These are phyloP conservation scores for Phytopythium boreale DNA, from an alignment of 352 stramenopile genomes.

Conservation along the genomic window DNA sequence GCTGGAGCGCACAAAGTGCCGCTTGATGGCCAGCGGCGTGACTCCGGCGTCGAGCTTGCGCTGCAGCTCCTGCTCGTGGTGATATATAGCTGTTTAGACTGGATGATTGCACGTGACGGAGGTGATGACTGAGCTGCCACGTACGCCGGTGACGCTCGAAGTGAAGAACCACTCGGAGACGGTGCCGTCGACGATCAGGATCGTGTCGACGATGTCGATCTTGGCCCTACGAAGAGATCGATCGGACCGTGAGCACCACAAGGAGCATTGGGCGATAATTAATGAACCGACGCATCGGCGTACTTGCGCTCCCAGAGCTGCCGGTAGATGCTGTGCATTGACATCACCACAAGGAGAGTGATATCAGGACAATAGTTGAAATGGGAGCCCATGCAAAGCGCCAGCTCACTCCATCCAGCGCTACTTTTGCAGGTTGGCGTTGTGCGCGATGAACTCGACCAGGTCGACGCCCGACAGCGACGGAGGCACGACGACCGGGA, in stretches of 20 bases:
- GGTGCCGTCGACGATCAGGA: conserved; percentile 43
- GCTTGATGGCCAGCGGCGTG: conserved; percentile 42
- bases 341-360: not conserved
- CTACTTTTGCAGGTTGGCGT: conserved; percentile 38
- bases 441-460: conserved; percentile 47
- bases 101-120: no score
- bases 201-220: conserved; percentile 56
- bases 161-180: conserved; percentile 61
- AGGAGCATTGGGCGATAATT: not conserved
- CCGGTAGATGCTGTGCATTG: conserved; percentile 36
- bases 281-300: not conserved
- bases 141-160: conserved; percentile 45
- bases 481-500: not conserved
- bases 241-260: not conserved
- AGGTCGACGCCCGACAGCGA: conserved; percentile 40
- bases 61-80: conserved; percentile 38
- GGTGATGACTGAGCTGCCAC: conserved; percentile 3
- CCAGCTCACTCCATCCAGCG: conserved; percentile 52
- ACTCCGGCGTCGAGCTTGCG: conserved; percentile 35
- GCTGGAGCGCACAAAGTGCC: conserved; percentile 25
- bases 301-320: conserved; percentile 61
- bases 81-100: not conserved
- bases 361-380: no score
- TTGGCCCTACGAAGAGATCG: conserved; percentile 28
- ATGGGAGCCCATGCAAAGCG: not conserved